Conservation (phyloP, 345 rosid genomes). For the Fremontodendron californicum region DNA sequence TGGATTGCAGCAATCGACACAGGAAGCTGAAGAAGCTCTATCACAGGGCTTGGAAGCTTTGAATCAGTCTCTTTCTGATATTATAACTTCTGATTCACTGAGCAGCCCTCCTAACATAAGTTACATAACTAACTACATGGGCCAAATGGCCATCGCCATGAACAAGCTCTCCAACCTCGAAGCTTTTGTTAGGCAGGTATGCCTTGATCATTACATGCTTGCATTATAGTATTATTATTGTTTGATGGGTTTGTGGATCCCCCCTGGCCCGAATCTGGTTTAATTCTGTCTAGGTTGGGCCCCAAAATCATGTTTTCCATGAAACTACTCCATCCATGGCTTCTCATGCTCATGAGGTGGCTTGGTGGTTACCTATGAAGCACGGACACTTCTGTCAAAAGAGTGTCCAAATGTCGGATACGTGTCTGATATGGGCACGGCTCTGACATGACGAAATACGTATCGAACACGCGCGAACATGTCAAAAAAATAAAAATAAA, state of each 20-base stretch:
- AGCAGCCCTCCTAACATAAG: slow-evolving; percentile 69
- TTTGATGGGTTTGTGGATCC: background rate
- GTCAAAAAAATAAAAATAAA: too few relatives aligned
- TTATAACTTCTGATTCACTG: slow-evolving; percentile 79
- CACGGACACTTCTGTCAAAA: too few relatives aligned
- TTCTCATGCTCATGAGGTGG: too few relatives aligned
- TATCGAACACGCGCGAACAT: too few relatives aligned
- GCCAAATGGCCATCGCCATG: slow-evolving; percentile 93
- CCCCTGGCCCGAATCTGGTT: too few relatives aligned
- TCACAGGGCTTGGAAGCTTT: slow-evolving; percentile 87
- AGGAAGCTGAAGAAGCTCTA: slow-evolving; percentile 87
- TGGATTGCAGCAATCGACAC: slow-evolving; percentile 86
- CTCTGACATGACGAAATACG: too few relatives aligned
- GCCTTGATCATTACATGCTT: background rate
- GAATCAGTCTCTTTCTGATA: slow-evolving; percentile 81
- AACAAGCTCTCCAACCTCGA: slow-evolving; percentile 90
- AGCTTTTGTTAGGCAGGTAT: slow-evolving; percentile 91
- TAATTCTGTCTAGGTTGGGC: too few relatives aligned
- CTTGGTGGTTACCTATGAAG: too few relatives aligned
- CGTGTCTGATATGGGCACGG: too few relatives aligned
- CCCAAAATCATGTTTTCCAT: too few relatives aligned
- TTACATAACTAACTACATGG: slow-evolving; percentile 93
- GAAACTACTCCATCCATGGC: too few relatives aligned
- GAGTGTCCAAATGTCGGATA: too few relatives aligned
- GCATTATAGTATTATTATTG: background rate